Conservation (phyloP, 768 basidiomycete genomes). For the Suillus plorans region DNA sequence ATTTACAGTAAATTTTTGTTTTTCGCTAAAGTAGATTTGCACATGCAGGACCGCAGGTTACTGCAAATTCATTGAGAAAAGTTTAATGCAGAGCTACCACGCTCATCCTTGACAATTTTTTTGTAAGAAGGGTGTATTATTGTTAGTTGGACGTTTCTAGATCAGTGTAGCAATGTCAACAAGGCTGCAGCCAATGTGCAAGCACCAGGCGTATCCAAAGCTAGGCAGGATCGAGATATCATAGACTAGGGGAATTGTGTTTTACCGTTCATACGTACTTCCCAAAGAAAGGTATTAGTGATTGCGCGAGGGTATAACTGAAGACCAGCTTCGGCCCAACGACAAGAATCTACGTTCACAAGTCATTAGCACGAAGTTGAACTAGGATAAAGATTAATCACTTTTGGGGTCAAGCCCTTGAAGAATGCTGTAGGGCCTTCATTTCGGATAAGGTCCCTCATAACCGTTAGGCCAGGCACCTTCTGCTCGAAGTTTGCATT, state of each 20-base stretch:
- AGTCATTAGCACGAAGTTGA: slow-evolving; percentile 24
- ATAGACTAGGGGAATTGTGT: not conserved
- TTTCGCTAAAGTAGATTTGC: not conserved
- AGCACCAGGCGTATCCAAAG: not conserved
- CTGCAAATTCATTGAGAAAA: not conserved
- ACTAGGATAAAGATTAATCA: slow-evolving; percentile 31
- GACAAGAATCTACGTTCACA: slow-evolving; percentile 74
- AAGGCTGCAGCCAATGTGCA: not conserved
- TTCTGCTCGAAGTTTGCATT: slow-evolving; percentile 95
- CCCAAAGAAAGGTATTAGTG: slow-evolving; percentile 88
- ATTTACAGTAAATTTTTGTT: not conserved
- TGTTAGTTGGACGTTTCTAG: not conserved
- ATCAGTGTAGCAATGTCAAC: not conserved
- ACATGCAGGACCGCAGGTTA: not conserved
- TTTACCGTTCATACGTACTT: slow-evolving; percentile 64
- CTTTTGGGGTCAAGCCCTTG: slow-evolving; percentile 97
- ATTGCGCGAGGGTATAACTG: slow-evolving; percentile 96
- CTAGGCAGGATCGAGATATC: not conserved
- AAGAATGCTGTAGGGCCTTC: slow-evolving; percentile 87
- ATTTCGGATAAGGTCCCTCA: slow-evolving; percentile 82
- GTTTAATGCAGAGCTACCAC: not conserved
- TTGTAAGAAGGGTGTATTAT: not conserved
- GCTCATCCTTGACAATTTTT: not conserved
- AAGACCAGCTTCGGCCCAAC: slow-evolving; percentile 98
- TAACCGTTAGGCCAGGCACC: slow-evolving; percentile 74